Conservation (phyloP, 805 yeast genomes). For the Cyberlindnera americana region DNA sequence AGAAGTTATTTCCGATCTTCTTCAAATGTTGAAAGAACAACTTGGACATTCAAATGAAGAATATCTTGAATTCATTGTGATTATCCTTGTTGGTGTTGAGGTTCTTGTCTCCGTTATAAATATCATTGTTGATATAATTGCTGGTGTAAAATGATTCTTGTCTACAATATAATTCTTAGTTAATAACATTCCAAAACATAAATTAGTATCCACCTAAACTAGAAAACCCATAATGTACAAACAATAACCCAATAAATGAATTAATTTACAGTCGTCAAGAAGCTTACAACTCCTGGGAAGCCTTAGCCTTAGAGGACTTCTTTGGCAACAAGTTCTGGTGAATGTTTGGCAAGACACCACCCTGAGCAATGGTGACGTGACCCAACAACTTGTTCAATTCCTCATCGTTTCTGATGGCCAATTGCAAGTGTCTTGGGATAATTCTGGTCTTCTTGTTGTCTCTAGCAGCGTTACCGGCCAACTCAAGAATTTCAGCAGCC, state of each 20-base stretch:
- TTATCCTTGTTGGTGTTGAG: slow-evolving; percentile 87
- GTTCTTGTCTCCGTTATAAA: slow-evolving; percentile 84
- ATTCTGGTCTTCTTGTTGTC: slow-evolving; percentile 99
- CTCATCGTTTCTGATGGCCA: slow-evolving; percentile 98
- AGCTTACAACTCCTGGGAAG: slow-evolving; percentile 59
- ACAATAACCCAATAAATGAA: slow-evolving; percentile 18
- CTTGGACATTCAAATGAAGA: slow-evolving; percentile 93
- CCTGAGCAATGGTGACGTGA: slow-evolving; percentile 96
- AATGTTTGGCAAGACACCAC: slow-evolving; percentile 99
- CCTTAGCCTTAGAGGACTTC: slow-evolving; percentile 57
- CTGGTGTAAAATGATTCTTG: slow-evolving; percentile 29
- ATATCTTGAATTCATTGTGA: slow-evolving; percentile 86
- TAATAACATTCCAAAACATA: slow-evolving; percentile 21
- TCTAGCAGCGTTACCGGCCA: slow-evolving; percentile 99
- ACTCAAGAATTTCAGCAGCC: slow-evolving; percentile 96
- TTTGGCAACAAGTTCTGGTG: slow-evolving; percentile 90
- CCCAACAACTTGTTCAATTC: slow-evolving; percentile 92
- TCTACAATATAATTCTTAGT: too few relatives aligned
- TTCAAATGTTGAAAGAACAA: slow-evolving; percentile 96
- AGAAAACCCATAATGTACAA: slow-evolving; percentile 26
- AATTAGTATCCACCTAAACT: slow-evolving; percentile 25
- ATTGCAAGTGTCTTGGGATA: slow-evolving; percentile 97
- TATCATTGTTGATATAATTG: slow-evolving; percentile 57
- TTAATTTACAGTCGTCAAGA: slow-evolving; percentile 14
- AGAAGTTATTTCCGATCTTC: slow-evolving; percentile 88